These are phyloP conservation scores for Scutellaria baicalensis DNA, from an alignment of 257 asterid genomes.

Conservation along the genomic window DNA sequence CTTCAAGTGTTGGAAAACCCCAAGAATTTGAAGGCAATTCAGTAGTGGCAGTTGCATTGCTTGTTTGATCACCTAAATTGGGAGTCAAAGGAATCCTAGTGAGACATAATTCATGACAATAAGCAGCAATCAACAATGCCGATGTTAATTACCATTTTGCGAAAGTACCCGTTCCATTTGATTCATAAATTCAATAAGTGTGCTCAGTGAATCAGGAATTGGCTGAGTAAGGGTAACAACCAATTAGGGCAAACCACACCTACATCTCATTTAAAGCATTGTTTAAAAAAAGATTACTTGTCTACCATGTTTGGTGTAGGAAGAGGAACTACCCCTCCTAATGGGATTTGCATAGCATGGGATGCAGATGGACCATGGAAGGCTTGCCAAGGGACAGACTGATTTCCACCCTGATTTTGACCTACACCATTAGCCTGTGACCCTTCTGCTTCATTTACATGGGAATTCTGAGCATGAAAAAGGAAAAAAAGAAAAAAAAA, in stretches of 20 bases:
- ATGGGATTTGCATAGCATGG: conserved; percentile 50
- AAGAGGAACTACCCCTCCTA: conserved; percentile 55
- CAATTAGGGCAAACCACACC: conserved; percentile 10
- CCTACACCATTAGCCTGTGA: conserved; percentile 36
- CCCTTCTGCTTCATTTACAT: conserved; percentile 52
- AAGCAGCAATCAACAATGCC: conserved; percentile 4
- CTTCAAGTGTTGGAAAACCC: conserved; percentile 64
- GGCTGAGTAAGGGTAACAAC: conserved; percentile 44
- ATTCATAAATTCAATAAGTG: conserved; percentile 71
- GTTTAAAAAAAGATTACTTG: not conserved
- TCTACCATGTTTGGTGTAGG: conserved; percentile 71
- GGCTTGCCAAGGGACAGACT: conserved; percentile 45
- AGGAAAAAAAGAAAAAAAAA: not conserved
- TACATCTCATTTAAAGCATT: not conserved
- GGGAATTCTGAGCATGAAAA: conserved; percentile 32
- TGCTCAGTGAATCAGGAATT: conserved; percentile 84
- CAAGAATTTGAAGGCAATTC: conserved; percentile 55
- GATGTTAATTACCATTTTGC: conserved; percentile 45
- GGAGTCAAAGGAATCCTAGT: not conserved
- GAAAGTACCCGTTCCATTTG: conserved; percentile 67
- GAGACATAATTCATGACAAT: conserved; percentile 3
- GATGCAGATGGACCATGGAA: conserved; percentile 49
- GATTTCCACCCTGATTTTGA: conserved; percentile 54
- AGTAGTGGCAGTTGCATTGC: conserved; percentile 33
- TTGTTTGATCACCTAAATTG: conserved; percentile 39